These are phyloP conservation scores for Nemania bipapillata DNA, from an alignment of 2,329 filamentous ascomycete genomes.

Conservation along the genomic window DNA sequence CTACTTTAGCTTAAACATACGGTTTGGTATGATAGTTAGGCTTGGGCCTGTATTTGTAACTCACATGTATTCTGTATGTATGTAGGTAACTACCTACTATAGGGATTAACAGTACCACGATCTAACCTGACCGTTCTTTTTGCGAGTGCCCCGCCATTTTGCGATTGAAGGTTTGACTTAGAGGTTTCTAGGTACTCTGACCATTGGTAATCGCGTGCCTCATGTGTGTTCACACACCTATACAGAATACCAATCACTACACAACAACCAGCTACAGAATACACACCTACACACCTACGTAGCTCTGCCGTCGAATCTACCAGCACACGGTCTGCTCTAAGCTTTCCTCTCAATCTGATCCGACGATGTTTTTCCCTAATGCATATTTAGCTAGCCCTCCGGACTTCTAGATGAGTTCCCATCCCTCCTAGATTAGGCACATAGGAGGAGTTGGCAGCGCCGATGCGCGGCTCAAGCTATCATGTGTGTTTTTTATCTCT, in stretches of 20 bases:
- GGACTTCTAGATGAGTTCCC: constrained; percentile 40
- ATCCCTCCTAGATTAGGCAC: constrained; percentile 23
- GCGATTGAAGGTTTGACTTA: no score
- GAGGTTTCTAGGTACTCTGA: no score
- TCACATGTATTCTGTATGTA: no score
- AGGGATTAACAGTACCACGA: no score
- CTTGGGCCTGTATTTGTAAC: neutral
- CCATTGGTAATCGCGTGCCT: constrained; percentile 7
- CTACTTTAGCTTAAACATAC: no score
- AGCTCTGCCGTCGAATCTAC: constrained; percentile 17
- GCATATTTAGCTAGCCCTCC: constrained; percentile 23
- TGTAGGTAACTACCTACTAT: no score
- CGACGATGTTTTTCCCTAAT: constrained; percentile 37
- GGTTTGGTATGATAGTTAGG: neutral
- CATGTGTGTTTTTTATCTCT: constrained; percentile 43
- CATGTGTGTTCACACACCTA: constrained; percentile 15
- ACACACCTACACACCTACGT: no score
- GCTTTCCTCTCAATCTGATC: constrained; percentile 3
- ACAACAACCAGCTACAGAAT: no score
- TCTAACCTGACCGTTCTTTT: no score
- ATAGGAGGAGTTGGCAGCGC: constrained; percentile 38
- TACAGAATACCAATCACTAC: neutral
- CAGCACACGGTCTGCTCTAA: neutral
- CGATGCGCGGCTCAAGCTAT: constrained; percentile 43
- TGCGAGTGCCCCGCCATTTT: no score